phyloP scores from a whole-genome alignment of 2,329 filamentous ascomycete species.

The Metarhizium anisopliae region DNA sequence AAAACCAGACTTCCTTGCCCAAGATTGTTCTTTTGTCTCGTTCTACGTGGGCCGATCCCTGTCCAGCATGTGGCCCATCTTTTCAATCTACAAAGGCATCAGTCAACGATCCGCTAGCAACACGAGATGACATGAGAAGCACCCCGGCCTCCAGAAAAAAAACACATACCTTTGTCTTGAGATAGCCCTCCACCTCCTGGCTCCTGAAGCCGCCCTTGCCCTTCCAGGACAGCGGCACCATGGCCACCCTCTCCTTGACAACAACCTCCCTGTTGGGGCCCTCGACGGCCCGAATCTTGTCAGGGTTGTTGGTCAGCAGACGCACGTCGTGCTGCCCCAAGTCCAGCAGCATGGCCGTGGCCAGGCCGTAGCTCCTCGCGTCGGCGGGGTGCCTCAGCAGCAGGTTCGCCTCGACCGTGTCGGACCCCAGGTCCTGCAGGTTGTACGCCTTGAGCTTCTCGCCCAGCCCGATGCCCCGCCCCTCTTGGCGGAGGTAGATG shows the following conservation, averaged over 20 bases:
- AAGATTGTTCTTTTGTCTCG: not conserved
- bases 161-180: constrained; percentile 75
- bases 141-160: too few species aligned
- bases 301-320: constrained; percentile 91
- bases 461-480: constrained; percentile 84
- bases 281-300: constrained; percentile 91
- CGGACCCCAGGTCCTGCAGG: constrained; percentile 89
- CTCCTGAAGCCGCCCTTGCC: constrained; percentile 76
- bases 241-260: constrained; percentile 83
- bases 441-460: constrained; percentile 99
- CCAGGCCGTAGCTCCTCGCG: constrained; percentile 89
- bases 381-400: constrained; percentile 87
- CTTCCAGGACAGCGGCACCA: constrained; percentile 93
- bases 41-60: constrained; percentile 29
- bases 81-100: constrained; percentile 55
- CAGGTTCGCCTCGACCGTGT: constrained; percentile 94
- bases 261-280: constrained; percentile 80
- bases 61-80: constrained; percentile 76
- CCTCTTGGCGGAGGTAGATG: constrained; percentile 91
- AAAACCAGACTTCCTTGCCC: not conserved
- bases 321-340: constrained; percentile 71
- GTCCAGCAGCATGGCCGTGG: constrained; percentile 87
- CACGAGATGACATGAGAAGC: not conserved
- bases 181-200: constrained; percentile 84
- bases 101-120: constrained; percentile 5